Conservation (phyloP, 805 yeast genomes). For the Cyberlindnera suaveolens region DNA sequence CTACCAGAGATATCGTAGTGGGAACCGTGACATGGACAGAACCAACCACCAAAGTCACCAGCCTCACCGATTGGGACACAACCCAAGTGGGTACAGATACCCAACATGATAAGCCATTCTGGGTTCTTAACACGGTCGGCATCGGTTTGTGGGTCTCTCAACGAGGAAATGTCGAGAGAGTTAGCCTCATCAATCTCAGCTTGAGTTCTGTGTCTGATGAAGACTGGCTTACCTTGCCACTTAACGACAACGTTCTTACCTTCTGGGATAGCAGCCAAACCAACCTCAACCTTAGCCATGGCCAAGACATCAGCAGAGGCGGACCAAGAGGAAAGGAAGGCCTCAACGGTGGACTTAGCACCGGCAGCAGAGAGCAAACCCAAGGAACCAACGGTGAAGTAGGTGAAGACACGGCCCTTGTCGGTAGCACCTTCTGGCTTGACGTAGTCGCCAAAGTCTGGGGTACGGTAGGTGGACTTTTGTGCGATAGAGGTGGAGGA, state of each 20-base stretch:
- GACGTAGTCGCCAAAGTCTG: slow-evolving; percentile 79
- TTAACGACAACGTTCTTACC: slow-evolving; percentile 97
- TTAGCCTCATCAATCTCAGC: slow-evolving; percentile 95
- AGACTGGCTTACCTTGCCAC: slow-evolving; percentile 99
- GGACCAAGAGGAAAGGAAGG: slow-evolving; percentile 86
- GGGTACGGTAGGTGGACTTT: slow-evolving; percentile 82
- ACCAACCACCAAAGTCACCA: slow-evolving; percentile 99
- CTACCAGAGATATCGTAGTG: slow-evolving; percentile 99
- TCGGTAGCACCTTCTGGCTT: slow-evolving; percentile 67
- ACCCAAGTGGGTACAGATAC: slow-evolving; percentile 99
- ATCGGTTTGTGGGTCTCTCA: slow-evolving; percentile 95
- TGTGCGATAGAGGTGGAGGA: slow-evolving; percentile 38
- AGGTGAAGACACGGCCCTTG: slow-evolving; percentile 78
- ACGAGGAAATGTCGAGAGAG: slow-evolving; percentile 60
- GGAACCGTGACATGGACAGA: slow-evolving; percentile 99
- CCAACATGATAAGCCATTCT: slow-evolving; percentile 98
- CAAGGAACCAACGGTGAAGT: slow-evolving; percentile 96
- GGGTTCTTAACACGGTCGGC: slow-evolving; percentile 93
- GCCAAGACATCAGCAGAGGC: slow-evolving; percentile 99
- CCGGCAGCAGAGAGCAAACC: slow-evolving; percentile 90
- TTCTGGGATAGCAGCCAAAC: slow-evolving; percentile 86
- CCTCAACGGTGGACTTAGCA: slow-evolving; percentile 92
- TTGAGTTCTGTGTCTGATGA: slow-evolving; percentile 96
- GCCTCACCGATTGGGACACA: slow-evolving; percentile 99
- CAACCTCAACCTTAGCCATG: slow-evolving; percentile 98